Evolutionary conservation across 2,329 filamentous ascomycete genomes (phyloP).

Genomic region (Phoma sp.): DNA sequence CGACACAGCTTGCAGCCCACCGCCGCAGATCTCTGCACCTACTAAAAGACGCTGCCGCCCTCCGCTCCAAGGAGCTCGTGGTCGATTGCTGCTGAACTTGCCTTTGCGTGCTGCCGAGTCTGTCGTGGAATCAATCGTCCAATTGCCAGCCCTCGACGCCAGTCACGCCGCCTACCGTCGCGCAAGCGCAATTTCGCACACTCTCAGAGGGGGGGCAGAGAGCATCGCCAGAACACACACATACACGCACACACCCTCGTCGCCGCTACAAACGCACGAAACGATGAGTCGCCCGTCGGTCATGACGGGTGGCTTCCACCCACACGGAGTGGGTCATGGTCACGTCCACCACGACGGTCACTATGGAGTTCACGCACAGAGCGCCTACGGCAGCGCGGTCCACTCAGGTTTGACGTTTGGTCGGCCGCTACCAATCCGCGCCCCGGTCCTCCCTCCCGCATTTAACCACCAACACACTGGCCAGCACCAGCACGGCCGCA

Average conservation of each 20-base stretch:
- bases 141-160: conserved; percentile 34
- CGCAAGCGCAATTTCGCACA: conserved; percentile 19
- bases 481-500: conserved; percentile 40
- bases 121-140: conserved; percentile 44
- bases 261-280: conserved; percentile 17
- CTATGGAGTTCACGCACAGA: conserved; percentile 34
- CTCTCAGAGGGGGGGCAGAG: conserved; percentile 16
- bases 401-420: conserved; percentile 44
- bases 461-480: conserved; percentile 44
- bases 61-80: conserved; percentile 44
- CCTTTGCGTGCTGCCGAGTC: conserved; percentile 35
- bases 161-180: conserved; percentile 35
- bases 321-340: conserved; percentile 20
- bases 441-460: conserved; percentile 49
- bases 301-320: conserved; percentile 37
- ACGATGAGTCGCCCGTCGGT: conserved; percentile 44
- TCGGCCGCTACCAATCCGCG: conserved; percentile 53
- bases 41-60: conserved; percentile 47
- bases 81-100: conserved; percentile 32
- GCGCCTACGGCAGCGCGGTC: conserved; percentile 32
- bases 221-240: conserved; percentile 17
- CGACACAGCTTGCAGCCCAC: conserved; percentile 46
- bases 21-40: conserved; percentile 44
- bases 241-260: not conserved
- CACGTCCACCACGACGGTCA: conserved; percentile 22